Evolutionary conservation across 805 yeast genomes (phyloP).

Genomic region (Nakazawaea peltata): DNA sequence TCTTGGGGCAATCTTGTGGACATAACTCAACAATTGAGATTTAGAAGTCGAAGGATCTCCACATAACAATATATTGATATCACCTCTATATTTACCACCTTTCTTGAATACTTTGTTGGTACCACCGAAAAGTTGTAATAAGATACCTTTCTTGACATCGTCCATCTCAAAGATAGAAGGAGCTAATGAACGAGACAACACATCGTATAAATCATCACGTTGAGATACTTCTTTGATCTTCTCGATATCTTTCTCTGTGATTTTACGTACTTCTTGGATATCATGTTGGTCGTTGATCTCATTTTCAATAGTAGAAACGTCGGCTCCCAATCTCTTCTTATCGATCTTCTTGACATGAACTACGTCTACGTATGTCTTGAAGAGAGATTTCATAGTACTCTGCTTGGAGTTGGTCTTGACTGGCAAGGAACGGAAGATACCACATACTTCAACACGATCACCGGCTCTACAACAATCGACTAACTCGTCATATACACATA

Average conservation of each 20-base stretch:
- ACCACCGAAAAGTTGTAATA: constrained; percentile 93
- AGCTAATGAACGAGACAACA: constrained; percentile 84
- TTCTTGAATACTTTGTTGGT: constrained; percentile 80
- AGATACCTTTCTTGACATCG: constrained; percentile 92
- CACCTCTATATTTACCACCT: constrained; percentile 96
- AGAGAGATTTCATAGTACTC: constrained; percentile 73
- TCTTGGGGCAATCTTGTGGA: constrained; percentile 95
- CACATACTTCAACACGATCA: constrained; percentile 92
- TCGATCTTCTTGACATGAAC: constrained; percentile 88
- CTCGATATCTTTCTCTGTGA: constrained; percentile 62
- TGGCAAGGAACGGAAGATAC: constrained; percentile 88
- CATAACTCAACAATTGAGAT: constrained; percentile 89
- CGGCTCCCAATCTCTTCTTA: constrained; percentile 72
- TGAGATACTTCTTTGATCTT: constrained; percentile 52
- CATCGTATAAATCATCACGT: constrained; percentile 77
- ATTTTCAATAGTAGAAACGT: constrained; percentile 59
- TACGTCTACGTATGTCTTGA: constrained; percentile 90
- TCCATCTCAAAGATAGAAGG: constrained; percentile 97
- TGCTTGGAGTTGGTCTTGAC: constrained; percentile 82
- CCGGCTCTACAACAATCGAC: constrained; percentile 96
- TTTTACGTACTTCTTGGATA: constrained; percentile 65
- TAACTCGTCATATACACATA: constrained; percentile 91
- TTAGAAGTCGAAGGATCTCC: constrained; percentile 99
- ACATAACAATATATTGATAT: constrained; percentile 81
- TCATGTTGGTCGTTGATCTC: constrained; percentile 55